Base-by-base conservation (phyloP, 768 basidiomycete genomes). In the Mycena maculata region DNA sequence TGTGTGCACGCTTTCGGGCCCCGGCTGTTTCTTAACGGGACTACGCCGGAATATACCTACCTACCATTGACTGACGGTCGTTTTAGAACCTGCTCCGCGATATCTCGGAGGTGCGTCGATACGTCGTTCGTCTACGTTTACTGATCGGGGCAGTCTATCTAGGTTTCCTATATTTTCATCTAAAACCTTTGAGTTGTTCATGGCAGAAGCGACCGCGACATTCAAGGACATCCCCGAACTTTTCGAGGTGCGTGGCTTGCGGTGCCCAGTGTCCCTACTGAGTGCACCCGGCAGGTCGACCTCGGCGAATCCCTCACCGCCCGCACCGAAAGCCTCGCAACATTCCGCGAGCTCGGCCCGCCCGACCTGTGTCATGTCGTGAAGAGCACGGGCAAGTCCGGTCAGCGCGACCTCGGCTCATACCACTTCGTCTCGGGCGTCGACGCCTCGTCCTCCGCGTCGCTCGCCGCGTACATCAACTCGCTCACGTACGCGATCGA, bases 381-480 rank as follows among this genome's bases (percentile, higher is more conserved):
- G 65, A 99, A 99, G 80, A 95, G 90, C 52, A 93, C 91, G 0
- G 95, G 95, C 9, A 86, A 89, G 65, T 84, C 88, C 50, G 94
- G 92, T 1, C 89, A 92, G 70, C 92, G 94, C 76, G 96, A 99
- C 78, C 84, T 95, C 64, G 95, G 95, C 41, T 98, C 97, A 38
- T 99, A 98, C 77, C 98, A 99, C 80, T 98, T 94, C 73, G 88
- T 98, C 63, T 99, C 98, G 0, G 97, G 98, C n/a, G 94, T 99
- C 57, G 98, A 99, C 78, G 95, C 97, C 1, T 98, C 96, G 20
- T 98, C 97, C 8, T 98, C 96, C 22, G 98, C 98, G 4, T 97
- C 96, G 0, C 86, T 99, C 30, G 98, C 98, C 6, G 97, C 98
- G 13, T 99, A 99, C 80, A 93, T 99, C 79, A 99, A 99, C 82